These are phyloP conservation scores for Cryptococcus sp. DNA, from an alignment of 1,284 basidiomycete species.

Conservation along the genomic window DNA sequence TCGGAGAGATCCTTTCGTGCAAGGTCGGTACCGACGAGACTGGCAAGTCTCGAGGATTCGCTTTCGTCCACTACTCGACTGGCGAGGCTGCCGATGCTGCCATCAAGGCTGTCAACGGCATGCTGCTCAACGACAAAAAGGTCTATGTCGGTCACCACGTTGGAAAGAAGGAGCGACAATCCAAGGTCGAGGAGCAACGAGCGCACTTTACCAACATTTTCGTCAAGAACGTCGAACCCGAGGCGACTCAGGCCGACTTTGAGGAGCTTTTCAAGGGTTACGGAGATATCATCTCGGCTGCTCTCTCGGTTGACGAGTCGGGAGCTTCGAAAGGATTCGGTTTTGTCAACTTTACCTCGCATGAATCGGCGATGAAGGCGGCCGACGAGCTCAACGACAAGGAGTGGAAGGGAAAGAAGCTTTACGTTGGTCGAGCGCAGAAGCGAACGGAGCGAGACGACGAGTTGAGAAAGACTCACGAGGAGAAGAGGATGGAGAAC, in stretches of 20 bases:
- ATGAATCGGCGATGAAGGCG: constrained; percentile 87
- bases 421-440: constrained; percentile 95
- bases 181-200: constrained; percentile 96
- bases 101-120: constrained; percentile 98
- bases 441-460: constrained; percentile 99
- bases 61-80: constrained; percentile 97
- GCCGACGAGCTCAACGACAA: constrained; percentile 86
- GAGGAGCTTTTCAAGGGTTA: constrained; percentile 72
- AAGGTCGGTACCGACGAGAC: constrained; percentile 96
- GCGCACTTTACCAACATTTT: constrained; percentile 98
- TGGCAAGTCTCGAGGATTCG: constrained; percentile 91
- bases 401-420: constrained; percentile 80
- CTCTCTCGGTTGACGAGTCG: constrained; percentile 72
- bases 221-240: constrained; percentile 89
- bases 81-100: constrained; percentile 92
- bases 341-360: constrained; percentile 92
- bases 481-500: constrained; percentile 95
- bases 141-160: constrained; percentile 98
- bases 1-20: constrained; percentile 98
- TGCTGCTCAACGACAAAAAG: constrained; percentile 99
- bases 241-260: constrained; percentile 83
- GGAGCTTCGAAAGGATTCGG: constrained; percentile 92
- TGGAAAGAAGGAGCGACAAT: constrained; percentile 95
- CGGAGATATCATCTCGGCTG: constrained; percentile 84
- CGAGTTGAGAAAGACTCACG: constrained; percentile 89